Conservation (phyloP, 805 yeast genomes). For the Kodamaea jinghongensis region DNA sequence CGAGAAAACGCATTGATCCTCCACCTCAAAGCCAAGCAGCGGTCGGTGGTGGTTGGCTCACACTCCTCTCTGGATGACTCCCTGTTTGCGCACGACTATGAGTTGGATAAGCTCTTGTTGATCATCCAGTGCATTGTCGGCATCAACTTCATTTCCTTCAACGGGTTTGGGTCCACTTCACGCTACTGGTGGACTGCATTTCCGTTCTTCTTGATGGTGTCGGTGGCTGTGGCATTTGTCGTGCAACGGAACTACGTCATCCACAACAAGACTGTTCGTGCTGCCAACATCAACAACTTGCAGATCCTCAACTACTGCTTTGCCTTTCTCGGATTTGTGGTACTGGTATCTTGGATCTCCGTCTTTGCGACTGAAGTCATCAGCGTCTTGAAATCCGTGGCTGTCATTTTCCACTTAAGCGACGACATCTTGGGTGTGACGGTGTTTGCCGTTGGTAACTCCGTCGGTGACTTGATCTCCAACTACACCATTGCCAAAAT, state of each 20-base stretch:
- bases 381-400: constrained; percentile 56
- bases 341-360: constrained; percentile 68
- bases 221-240: constrained; percentile 7
- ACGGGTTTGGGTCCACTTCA: constrained; percentile 11
- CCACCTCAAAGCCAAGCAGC: constrained; percentile 2
- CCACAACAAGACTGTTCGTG: constrained; percentile 2
- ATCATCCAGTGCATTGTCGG: constrained; percentile 29
- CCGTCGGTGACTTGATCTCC: constrained; percentile 85
- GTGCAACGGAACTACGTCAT: constrained; percentile 9
- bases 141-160: constrained; percentile 21
- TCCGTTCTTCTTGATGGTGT: constrained; percentile 12
- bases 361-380: constrained; percentile 70
- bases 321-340: constrained; percentile 59
- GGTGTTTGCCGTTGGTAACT: constrained; percentile 87
- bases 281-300: constrained; percentile 8
- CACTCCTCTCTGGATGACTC: background rate
- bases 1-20: constrained; percentile 17
- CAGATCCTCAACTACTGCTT: constrained; percentile 18
- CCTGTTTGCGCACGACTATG: constrained; percentile 15
- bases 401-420: constrained; percentile 57
- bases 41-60: background rate
- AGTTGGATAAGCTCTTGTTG: constrained; percentile 19
- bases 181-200: constrained; percentile 13
- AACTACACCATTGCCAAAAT: constrained; percentile 74
- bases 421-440: constrained; percentile 86